Evolutionary conservation across 148 eudicot genomes (phyloP).

Genomic region (Pharnaceum exiguum): DNA sequence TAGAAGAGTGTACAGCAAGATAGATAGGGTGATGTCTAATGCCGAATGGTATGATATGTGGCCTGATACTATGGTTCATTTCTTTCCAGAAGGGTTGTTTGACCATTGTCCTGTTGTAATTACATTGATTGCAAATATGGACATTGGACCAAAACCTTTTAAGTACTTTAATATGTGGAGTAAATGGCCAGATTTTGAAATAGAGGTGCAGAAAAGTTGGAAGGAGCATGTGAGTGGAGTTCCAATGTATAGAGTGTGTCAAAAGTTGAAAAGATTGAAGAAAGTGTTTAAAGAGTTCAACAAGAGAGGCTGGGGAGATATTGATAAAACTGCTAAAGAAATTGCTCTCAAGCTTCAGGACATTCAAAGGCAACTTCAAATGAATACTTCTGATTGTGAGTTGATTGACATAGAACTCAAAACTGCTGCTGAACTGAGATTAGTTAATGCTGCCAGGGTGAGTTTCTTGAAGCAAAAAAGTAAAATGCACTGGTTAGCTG

Average conservation of each 20-base stretch:
- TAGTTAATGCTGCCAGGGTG: not conserved
- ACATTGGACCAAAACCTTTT: not conserved
- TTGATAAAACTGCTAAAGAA: not conserved
- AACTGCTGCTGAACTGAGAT: not conserved
- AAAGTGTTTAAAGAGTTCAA: not conserved
- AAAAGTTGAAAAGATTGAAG: not conserved
- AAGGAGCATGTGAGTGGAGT: not conserved
- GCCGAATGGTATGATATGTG: not conserved
- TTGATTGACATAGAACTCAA: not conserved
- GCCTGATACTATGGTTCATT: too few relatives aligned
- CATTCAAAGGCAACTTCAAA: not conserved
- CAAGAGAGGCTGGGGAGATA: not conserved
- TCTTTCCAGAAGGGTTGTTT: not conserved
- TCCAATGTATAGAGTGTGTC: not conserved
- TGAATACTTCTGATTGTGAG: not conserved
- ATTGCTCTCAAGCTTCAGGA: not conserved
- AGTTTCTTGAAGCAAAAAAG: not conserved
- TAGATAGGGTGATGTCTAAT: not conserved
- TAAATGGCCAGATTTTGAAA: not conserved
- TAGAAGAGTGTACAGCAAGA: not conserved
- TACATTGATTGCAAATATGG: fast-evolving
- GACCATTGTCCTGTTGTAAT: not conserved
- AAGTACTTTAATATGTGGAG: not conserved
- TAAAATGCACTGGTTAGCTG: not conserved
- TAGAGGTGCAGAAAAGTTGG: not conserved